Base-by-base conservation (phyloP, 2,329 filamentous ascomycete species). In the Nemania diffusa region DNA sequence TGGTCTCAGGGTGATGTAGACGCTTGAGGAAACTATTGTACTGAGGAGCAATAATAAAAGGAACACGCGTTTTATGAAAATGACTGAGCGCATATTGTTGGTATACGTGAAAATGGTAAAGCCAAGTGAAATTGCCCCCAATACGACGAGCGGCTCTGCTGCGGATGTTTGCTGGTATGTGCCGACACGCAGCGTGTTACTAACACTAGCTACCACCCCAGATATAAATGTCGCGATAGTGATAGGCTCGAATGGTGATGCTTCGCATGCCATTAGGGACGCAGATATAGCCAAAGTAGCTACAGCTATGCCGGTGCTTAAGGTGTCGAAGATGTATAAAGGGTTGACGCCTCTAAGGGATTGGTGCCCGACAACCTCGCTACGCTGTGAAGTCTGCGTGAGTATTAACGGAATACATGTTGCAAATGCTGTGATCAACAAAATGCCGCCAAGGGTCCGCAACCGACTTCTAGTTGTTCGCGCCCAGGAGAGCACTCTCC, bases 401-500 rank as follows among this genome's bases (percentile, higher is more conserved):
- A 74, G 70, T 17, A 81, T 46, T 75, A 80, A 82, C 26, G 84
- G 62, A 2, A 82, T 44, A 0, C 76, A 78, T 20, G 80, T 78
- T 6, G 76, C 78, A 2, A 83, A 32, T 0, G 84, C 79, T 0
- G 84, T 79, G 8, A 80, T 67, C 1, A 81, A 65, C 5, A 87
- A 71, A 2, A 86, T 78, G 2, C 76, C 75, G 5, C 82, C 80
- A 8, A 88, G 73, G 0, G 79, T 81, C 9, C 79, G 80, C n/a
- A 88, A 74, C 2, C 84, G 81, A 34, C 77, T 74, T 68, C 81
- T 84, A 5, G 83, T 81, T 0, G 83, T 85, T 46, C 82, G 80
- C 0, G 83, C 78, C 84, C 85, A 87, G 13, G 81, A 81, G 5
- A 88, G 74, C 3, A 86, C 78, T 40, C 84, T 81, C 85, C 86